phyloP scores from a whole-genome alignment of 805 yeast species.

The Millerago galiae region DNA sequence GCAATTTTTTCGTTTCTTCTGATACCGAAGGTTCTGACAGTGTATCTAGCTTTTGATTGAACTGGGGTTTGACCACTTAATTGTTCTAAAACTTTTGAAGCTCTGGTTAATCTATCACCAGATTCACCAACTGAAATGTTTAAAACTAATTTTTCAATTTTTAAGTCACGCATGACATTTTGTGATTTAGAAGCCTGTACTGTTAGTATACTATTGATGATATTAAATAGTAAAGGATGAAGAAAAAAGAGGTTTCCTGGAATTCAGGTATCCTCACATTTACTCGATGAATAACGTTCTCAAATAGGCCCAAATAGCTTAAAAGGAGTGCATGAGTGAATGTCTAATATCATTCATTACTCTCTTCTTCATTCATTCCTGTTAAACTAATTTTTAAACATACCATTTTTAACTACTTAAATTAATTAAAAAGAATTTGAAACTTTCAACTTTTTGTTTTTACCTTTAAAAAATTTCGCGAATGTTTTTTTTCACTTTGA shows the following conservation, averaged over 20 bases:
- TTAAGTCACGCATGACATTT: slow-evolving; percentile 98
- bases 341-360: background rate
- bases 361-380: background rate
- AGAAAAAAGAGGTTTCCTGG: no score
- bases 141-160: slow-evolving; percentile 98
- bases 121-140: slow-evolving; percentile 99
- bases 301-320: background rate
- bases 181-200: slow-evolving; percentile 52
- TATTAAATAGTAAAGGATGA: no score
- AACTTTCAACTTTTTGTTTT: no score
- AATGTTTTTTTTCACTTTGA: background rate
- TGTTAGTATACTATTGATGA: background rate
- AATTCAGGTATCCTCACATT: no score
- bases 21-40: slow-evolving; percentile 99
- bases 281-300: no score
- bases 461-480: no score
- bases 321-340: background rate
- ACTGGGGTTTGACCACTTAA: slow-evolving; percentile 99
- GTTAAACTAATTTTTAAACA: slow-evolving; percentile 1
- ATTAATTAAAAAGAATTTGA: no score
- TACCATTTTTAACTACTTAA: slow-evolving; percentile 13
- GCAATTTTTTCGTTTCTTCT: slow-evolving; percentile 99
- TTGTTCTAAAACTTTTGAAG: slow-evolving; percentile 99
- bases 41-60: slow-evolving; percentile 99
- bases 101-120: slow-evolving; percentile 99